Percentiles rank a stretch among this genome's conserved stretches.
phyloP scores from a whole-genome alignment of 768 basidiomycete genomes.

The Asterophora lycoperdoides region DNA sequence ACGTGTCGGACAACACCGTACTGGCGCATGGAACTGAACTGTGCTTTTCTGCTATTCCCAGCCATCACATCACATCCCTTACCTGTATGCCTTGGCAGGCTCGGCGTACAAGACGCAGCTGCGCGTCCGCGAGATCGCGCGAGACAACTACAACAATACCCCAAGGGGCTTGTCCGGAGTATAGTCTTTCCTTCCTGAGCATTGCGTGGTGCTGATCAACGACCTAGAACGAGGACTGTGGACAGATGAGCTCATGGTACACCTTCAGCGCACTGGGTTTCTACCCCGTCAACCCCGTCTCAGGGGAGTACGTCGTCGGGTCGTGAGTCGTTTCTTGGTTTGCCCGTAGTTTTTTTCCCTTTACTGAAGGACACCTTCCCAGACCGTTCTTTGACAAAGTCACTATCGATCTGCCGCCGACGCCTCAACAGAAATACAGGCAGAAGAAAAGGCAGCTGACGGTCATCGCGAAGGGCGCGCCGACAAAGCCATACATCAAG shows the following conservation, averaged over 20 bases:
- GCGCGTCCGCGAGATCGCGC: slow-evolving; percentile 64
- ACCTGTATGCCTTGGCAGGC: slow-evolving; percentile 70
- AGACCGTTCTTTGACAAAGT: slow-evolving; percentile 52
- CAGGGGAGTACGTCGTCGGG: slow-evolving; percentile 71
- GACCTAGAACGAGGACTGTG: slow-evolving; percentile 79
- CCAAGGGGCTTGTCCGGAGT: slow-evolving; percentile 72
- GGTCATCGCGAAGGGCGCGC: slow-evolving; percentile 55
- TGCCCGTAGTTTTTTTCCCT: background rate
- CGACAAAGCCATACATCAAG: slow-evolving; percentile 56
- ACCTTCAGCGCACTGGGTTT: slow-evolving; percentile 80
- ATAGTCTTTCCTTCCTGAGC: slow-evolving; percentile 3
- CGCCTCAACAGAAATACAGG: slow-evolving; percentile 8
- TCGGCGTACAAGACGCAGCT: slow-evolving; percentile 69
- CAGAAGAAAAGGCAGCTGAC: slow-evolving; percentile 31
- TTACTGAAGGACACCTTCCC: background rate
- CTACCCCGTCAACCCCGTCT: slow-evolving; percentile 81
- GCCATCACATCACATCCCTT: slow-evolving; percentile 87
- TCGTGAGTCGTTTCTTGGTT: slow-evolving; percentile 40
- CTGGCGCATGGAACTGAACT: too few relatives aligned
- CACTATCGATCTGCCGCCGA: slow-evolving; percentile 49
- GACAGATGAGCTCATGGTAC: slow-evolving; percentile 90
- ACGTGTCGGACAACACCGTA: slow-evolving; percentile 9
- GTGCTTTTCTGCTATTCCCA: slow-evolving; percentile 22
- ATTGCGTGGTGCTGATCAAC: background rate
- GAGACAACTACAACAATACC: slow-evolving; percentile 60